Conservation (phyloP, 192 early-diverging fungal genomes). For the Chytriomyces confervae region DNA sequence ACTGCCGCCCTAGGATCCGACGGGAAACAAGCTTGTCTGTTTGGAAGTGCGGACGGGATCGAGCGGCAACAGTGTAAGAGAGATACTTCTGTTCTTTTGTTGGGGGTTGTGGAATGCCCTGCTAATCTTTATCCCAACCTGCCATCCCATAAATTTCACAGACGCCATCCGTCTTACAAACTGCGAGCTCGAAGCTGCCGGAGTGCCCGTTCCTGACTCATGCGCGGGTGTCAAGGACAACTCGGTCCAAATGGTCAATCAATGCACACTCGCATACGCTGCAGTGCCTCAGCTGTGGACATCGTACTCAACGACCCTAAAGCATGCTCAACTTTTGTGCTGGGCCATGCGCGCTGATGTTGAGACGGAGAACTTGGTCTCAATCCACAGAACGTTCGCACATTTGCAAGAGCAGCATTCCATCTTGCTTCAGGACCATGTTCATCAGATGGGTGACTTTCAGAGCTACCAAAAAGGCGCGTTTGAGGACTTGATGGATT, state of each 20-base stretch:
- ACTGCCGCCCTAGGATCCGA: too few species aligned
- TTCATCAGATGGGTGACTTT: not conserved
- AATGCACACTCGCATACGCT: not conserved
- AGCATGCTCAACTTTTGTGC: not conserved
- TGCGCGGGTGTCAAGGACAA: not conserved
- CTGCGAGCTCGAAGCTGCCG: not conserved
- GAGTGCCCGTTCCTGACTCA: not conserved
- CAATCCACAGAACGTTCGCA: not conserved
- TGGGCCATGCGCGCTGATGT: not conserved
- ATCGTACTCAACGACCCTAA: not conserved
- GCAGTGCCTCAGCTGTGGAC: not conserved
- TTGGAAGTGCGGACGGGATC: too few species aligned
- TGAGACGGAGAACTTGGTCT: not conserved
- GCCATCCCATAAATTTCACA: not conserved
- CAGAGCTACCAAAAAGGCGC: not conserved
- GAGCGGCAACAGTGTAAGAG: too few species aligned
- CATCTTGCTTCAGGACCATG: not conserved
- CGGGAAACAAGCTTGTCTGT: too few species aligned
- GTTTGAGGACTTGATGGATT: not conserved
- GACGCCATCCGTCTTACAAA: conserved; percentile 2
- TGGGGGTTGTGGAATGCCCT: too few species aligned
- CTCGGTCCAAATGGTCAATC: not conserved
- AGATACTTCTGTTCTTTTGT: too few species aligned
- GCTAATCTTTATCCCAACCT: too few species aligned
- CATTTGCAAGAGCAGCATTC: not conserved